phyloP scores from a whole-genome alignment of 2,329 filamentous ascomycete genomes.

The Rutstroemia sydowiana region DNA sequence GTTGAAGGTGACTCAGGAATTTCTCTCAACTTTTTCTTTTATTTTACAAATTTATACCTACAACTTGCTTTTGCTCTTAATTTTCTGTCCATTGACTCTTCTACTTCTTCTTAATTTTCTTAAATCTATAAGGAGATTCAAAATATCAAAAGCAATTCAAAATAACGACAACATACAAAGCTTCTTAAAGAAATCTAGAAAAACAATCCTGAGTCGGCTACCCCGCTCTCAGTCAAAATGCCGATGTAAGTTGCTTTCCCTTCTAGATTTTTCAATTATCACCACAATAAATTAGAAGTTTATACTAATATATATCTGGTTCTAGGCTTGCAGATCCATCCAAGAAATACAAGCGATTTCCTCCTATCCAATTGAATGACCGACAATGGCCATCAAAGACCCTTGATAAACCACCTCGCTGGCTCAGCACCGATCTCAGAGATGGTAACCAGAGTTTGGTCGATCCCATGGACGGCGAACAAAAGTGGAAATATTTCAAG shows the following conservation, averaged over 20 bases:
- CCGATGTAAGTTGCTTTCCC: constrained; percentile 16
- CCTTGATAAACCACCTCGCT: constrained; percentile 79
- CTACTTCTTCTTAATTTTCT: background rate
- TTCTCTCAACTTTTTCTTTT: background rate
- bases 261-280: background rate
- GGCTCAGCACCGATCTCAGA: constrained; percentile 81
- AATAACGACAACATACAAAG: background rate
- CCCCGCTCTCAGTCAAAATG: constrained; percentile 16
- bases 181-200: background rate
- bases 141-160: background rate
- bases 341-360: constrained; percentile 68
- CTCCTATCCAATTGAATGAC: constrained; percentile 48
- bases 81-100: background rate
- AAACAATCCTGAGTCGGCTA: background rate
- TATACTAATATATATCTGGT: background rate
- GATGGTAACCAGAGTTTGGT: constrained; percentile 93
- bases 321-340: constrained; percentile 66
- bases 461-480: constrained; percentile 92
- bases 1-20: background rate
- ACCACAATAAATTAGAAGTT: background rate
- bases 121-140: background rate
- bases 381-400: constrained; percentile 36
- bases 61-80: too few species aligned
- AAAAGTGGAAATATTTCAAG: constrained; percentile 93
- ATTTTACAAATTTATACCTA: background rate